These are phyloP conservation scores for Dujonia santamariae DNA, from an alignment of 1,139 yeast species.

Conservation along the genomic window DNA sequence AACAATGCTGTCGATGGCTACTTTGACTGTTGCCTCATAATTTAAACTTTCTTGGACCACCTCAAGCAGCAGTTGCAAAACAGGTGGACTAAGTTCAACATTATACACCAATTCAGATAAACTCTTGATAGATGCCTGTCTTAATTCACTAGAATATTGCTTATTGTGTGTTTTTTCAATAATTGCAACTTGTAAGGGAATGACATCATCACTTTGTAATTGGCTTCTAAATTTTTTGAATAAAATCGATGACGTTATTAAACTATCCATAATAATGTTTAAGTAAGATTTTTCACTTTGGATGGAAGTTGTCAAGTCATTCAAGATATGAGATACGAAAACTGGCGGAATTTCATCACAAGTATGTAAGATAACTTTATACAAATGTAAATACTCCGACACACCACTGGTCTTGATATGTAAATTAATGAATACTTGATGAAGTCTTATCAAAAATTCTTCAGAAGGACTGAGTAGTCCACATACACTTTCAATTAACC, in stretches of 20 bases:
- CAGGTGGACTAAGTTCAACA: slow-evolving; percentile 9
- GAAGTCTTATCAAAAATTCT: slow-evolving; percentile 18
- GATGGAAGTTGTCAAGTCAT: slow-evolving; percentile 43
- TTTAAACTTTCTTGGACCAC: slow-evolving; percentile 25
- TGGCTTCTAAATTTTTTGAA: slow-evolving; percentile 20
- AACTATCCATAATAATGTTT: slow-evolving; percentile 51
- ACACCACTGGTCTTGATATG: slow-evolving; percentile 20
- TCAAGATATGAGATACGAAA: slow-evolving; percentile 31
- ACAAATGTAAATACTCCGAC: slow-evolving; percentile 26
- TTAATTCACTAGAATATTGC: slow-evolving; percentile 47
- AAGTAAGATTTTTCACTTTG: slow-evolving; percentile 31
- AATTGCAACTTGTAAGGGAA: slow-evolving; percentile 20
- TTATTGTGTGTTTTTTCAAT: slow-evolving; percentile 37
- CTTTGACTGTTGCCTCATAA: slow-evolving; percentile 33
- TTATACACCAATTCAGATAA: slow-evolving; percentile 24
- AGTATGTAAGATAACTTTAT: slow-evolving; percentile 19
- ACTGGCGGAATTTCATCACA: slow-evolving; percentile 10
- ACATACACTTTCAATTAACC: slow-evolving; percentile 27
- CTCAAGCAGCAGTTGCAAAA: slow-evolving; percentile 13
- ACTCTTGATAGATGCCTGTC: slow-evolving; percentile 43
- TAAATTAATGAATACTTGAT: slow-evolving; percentile 16
- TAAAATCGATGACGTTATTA: slow-evolving; percentile 38
- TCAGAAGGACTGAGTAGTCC: slow-evolving; percentile 9
- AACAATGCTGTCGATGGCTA: slow-evolving; percentile 31
- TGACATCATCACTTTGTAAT: slow-evolving; percentile 14